phyloP scores from a whole-genome alignment of 2,329 filamentous ascomycete genomes.

The Nemania sp. region DNA sequence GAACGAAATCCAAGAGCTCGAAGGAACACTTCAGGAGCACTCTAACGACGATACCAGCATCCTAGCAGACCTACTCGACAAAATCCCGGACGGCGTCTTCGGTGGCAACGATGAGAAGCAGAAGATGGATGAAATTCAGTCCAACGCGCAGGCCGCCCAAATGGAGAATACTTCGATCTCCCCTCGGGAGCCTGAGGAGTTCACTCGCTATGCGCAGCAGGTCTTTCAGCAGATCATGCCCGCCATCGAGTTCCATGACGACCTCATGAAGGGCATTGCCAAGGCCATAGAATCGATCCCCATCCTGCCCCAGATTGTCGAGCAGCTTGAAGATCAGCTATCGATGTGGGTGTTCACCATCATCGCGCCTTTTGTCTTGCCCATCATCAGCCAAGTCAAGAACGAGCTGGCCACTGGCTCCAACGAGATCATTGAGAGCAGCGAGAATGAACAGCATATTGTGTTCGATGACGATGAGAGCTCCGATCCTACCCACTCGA shows the following conservation, averaged over 20 bases:
- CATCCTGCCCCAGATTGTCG: slow-evolving; percentile 79
- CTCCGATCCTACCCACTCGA: slow-evolving; percentile 88
- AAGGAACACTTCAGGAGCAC: slow-evolving; percentile 75
- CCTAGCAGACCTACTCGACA: slow-evolving; percentile 77
- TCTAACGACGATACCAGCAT: slow-evolving; percentile 70
- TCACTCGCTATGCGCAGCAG: slow-evolving; percentile 75
- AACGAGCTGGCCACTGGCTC: slow-evolving; percentile 84
- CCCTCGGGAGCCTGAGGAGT: slow-evolving; percentile 81
- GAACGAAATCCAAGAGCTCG: slow-evolving; percentile 85
- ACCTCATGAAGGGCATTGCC: slow-evolving; percentile 78
- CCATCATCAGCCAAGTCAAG: slow-evolving; percentile 85
- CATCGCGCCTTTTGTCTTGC: slow-evolving; percentile 84
- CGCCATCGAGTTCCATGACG: slow-evolving; percentile 87
- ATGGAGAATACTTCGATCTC: slow-evolving; percentile 75
- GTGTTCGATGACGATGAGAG: slow-evolving; percentile 81
- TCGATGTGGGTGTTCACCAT: slow-evolving; percentile 91
- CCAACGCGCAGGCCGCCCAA: slow-evolving; percentile 74
- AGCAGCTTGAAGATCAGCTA: slow-evolving; percentile 85
- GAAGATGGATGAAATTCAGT: slow-evolving; percentile 79
- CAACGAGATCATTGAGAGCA: slow-evolving; percentile 84
- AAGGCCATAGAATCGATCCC: slow-evolving; percentile 84
- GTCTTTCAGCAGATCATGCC: slow-evolving; percentile 83
- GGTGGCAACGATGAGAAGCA: slow-evolving; percentile 74
- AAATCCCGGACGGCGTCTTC: slow-evolving; percentile 80
- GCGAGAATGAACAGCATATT: slow-evolving; percentile 79